Evolutionary conservation across 768 basidiomycete genomes (phyloP).

Genomic region (Dacryopinax spathularia): DNA sequence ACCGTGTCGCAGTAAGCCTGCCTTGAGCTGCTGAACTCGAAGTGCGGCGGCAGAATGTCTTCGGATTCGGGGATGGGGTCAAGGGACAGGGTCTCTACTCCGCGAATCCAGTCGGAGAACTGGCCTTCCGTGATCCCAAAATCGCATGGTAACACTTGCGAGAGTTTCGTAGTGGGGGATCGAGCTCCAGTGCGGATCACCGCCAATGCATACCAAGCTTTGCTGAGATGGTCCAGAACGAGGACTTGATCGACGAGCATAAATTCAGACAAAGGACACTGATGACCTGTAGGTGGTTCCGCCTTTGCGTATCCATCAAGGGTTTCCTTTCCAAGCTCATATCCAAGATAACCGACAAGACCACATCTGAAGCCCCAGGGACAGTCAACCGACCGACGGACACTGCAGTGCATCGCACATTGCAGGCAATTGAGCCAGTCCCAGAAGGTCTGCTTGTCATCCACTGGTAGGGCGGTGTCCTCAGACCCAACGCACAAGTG

Average conservation of each 20-base stretch:
- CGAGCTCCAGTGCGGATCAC: background rate
- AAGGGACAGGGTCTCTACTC: background rate
- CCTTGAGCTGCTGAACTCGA: background rate
- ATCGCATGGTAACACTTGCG: background rate
- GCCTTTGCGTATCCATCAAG: background rate
- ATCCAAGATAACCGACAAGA: conserved; percentile 60
- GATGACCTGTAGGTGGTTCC: background rate
- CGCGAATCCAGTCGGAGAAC: background rate
- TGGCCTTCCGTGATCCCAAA: background rate
- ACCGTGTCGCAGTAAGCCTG: background rate
- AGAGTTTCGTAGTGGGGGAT: background rate
- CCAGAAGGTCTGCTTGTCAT: background rate
- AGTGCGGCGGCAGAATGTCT: background rate
- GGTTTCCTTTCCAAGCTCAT: conserved; percentile 52
- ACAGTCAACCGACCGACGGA: background rate
- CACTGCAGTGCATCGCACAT: background rate
- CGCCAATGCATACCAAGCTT: background rate
- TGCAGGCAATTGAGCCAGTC: background rate
- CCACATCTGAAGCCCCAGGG: conserved; percentile 65
- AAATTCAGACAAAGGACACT: conserved; percentile 7
- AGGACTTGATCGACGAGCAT: background rate
- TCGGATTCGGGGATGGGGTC: background rate
- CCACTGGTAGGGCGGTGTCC: background rate
- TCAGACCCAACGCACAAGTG: background rate
- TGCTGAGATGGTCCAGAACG: conserved; percentile 11